Evolutionary conservation across 176 grass and related monocot genomes (phyloP).

Genomic region (Phragmites australis): DNA sequence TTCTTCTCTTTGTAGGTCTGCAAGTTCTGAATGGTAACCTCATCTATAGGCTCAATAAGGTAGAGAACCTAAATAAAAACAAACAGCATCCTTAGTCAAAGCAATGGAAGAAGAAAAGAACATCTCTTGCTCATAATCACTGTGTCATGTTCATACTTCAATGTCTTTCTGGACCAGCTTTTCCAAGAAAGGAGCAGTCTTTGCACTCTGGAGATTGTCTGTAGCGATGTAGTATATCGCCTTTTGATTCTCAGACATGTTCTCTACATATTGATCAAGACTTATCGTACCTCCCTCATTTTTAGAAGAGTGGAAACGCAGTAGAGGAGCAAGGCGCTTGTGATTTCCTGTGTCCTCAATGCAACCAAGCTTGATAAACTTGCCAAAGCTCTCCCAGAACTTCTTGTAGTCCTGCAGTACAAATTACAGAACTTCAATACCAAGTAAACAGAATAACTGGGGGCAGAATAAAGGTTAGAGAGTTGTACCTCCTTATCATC

Average conservation of each 20-base stretch:
- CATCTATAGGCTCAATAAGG: constrained; percentile 84
- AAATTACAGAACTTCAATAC: not conserved
- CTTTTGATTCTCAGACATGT: constrained; percentile 73
- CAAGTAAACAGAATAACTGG: not conserved
- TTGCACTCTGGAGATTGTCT: constrained; percentile 77
- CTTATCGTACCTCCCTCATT: constrained; percentile 69
- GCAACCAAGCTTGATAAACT: constrained; percentile 83
- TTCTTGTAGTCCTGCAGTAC: constrained; percentile 73
- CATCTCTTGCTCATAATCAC: not conserved
- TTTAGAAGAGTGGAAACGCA: constrained; percentile 80
- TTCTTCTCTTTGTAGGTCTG: constrained; percentile 96
- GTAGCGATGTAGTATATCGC: constrained; percentile 87
- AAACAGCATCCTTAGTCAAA: constrained; percentile 3
- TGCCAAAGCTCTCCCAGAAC: constrained; percentile 89
- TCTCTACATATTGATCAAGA: constrained; percentile 86
- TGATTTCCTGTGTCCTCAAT: constrained; percentile 93
- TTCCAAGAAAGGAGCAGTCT: constrained; percentile 81
- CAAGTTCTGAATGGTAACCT: constrained; percentile 90
- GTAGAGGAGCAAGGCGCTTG: constrained; percentile 62
- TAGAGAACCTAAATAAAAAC: constrained; percentile 65
- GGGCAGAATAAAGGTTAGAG: not conserved
- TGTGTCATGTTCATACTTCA: constrained; percentile 45
- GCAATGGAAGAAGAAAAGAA: not conserved
- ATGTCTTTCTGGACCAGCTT: constrained; percentile 84
- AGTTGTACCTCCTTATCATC: constrained; percentile 71